A percentile compares a stretch with the other conserved stretches of the same genome.
Evolutionary conservation across 1,284 basidiomycete genomes (phyloP).

Genomic region (Leccinum laetum): DNA sequence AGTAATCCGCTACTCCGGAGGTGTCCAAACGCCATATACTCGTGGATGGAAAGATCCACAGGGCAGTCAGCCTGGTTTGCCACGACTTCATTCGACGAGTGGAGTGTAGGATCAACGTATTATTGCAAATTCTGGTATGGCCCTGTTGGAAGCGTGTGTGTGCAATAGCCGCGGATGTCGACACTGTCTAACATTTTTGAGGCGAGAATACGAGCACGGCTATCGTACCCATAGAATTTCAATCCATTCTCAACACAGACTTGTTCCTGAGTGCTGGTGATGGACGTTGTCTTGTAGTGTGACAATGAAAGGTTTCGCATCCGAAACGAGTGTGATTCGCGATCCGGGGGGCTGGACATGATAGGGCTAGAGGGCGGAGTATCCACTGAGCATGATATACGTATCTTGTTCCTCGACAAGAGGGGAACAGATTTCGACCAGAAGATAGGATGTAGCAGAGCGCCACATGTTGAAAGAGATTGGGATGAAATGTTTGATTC

Average conservation of each 20-base stretch:
- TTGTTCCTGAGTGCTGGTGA: constrained; percentile 27
- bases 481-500: too few species aligned
- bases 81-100: constrained; percentile 43
- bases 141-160: constrained; percentile 26
- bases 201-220: constrained; percentile 6
- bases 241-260: constrained; percentile 39
- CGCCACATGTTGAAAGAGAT: too few species aligned
- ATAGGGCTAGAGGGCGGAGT: constrained; percentile 10
- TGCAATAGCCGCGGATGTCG: constrained; percentile 28
- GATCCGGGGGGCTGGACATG: constrained; percentile 14
- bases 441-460: too few species aligned
- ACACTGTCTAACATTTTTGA: constrained; percentile 9
- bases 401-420: background rate
- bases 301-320: constrained; percentile 37
- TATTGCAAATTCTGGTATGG: constrained; percentile 39
- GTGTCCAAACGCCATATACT: constrained; percentile 42
- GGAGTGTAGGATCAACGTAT: constrained; percentile 35
- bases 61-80: constrained; percentile 42
- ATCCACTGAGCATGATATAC: constrained; percentile 13
- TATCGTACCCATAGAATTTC: constrained; percentile 22
- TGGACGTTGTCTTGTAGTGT: constrained; percentile 33
- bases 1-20: constrained; percentile 42
- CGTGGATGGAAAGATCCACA: constrained; percentile 39
- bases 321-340: constrained; percentile 26
- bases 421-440: too few species aligned